Evolutionary conservation across 106 monocot species (phyloP).

Genomic region (Alisma plantagoaquatica): DNA sequence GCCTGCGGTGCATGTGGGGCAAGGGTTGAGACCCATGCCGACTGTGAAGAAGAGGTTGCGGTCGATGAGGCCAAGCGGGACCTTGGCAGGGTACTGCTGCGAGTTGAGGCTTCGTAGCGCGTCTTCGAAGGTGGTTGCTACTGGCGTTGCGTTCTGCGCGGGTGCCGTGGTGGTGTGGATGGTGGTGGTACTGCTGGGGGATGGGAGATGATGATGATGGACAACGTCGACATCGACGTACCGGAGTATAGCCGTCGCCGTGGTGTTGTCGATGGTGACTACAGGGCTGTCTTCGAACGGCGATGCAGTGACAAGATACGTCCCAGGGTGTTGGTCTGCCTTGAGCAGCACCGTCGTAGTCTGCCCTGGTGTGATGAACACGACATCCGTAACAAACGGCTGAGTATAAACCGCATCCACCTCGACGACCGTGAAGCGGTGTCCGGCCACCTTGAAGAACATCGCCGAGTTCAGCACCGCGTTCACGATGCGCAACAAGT

Average conservation of each 20-base stretch:
- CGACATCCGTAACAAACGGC: background rate
- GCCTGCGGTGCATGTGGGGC: constrained; percentile 21
- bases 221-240: too few relatives aligned
- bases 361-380: constrained; percentile 5
- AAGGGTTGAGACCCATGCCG: constrained; percentile 35
- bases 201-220: too few relatives aligned
- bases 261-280: constrained; percentile 21
- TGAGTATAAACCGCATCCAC: constrained; percentile 2
- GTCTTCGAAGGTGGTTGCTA: constrained; percentile 27
- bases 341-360: constrained; percentile 9
- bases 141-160: constrained; percentile 24
- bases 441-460: constrained; percentile 7
- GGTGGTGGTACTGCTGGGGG: constrained; percentile 7
- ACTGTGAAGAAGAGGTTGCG: constrained; percentile 41
- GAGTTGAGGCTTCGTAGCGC: constrained; percentile 45
- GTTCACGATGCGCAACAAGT: constrained; percentile 6
- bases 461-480: constrained; percentile 6
- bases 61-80: constrained; percentile 31
- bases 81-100: constrained; percentile 20
- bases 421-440: constrained; percentile 4
- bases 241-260: constrained; percentile 22
- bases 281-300: constrained; percentile 28
- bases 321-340: constrained; percentile 9
- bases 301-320: constrained; percentile 26
- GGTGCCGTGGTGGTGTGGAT: constrained; percentile 2